phyloP scores from a whole-genome alignment of 352 stramenopile species.

The Pythium aphanidermatum region DNA sequence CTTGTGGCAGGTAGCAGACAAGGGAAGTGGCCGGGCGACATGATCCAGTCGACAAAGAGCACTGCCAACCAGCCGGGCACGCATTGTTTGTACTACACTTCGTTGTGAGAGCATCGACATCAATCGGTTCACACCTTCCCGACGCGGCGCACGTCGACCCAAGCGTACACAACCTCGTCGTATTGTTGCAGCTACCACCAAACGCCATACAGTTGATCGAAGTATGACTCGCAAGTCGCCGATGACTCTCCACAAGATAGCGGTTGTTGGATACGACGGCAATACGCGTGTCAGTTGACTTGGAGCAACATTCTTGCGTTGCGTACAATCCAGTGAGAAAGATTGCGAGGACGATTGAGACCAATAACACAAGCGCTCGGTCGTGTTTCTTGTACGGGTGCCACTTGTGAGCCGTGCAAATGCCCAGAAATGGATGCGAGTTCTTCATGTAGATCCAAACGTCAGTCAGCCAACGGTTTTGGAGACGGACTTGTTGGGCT shows the following conservation, averaged over 20 bases:
- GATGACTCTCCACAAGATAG: background rate
- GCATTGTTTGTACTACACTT: background rate
- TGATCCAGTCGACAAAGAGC: slow-evolving; percentile 8
- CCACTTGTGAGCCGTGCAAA: slow-evolving; percentile 34
- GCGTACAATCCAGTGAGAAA: slow-evolving; percentile 37
- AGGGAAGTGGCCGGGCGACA: slow-evolving; percentile 26
- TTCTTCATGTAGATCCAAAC: slow-evolving; percentile 70
- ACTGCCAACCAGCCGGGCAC: slow-evolving; percentile 32
- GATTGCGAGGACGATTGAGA: slow-evolving; percentile 37
- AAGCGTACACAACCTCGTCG: slow-evolving; percentile 23
- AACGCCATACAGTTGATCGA: slow-evolving; percentile 12
- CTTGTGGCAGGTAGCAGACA: slow-evolving; percentile 30
- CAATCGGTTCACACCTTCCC: slow-evolving; percentile 21
- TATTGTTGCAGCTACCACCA: slow-evolving; percentile 24
- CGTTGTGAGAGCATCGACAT: slow-evolving; percentile 1
- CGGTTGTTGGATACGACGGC: slow-evolving; percentile 15
- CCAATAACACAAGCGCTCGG: slow-evolving; percentile 39
- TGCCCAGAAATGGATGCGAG: slow-evolving; percentile 35
- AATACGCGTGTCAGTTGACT: slow-evolving; percentile 8
- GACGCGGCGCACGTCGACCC: slow-evolving; percentile 23
- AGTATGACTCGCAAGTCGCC: slow-evolving; percentile 5
- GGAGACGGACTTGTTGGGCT: slow-evolving; percentile 39
- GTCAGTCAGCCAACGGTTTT: slow-evolving; percentile 33
- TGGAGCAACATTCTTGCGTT: slow-evolving; percentile 35
- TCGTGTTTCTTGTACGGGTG: slow-evolving; percentile 49